Conservation (phyloP, 2,329 filamentous ascomycete genomes). For the Geosmithia putterillii region DNA sequence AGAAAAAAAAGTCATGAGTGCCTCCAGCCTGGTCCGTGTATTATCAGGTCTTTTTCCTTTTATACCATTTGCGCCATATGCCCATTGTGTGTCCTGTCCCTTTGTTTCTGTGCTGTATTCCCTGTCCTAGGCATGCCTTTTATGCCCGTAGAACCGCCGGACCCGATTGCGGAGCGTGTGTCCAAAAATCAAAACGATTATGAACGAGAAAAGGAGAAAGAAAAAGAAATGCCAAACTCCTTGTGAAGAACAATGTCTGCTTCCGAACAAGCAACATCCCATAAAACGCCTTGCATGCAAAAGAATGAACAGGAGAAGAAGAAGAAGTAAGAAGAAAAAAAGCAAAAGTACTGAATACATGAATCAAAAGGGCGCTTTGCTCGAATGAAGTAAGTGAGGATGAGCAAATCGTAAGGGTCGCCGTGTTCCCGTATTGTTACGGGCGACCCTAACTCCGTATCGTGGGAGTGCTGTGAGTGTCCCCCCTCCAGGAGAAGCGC, state of each 20-base stretch:
- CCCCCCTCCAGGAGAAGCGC: constrained; percentile 33
- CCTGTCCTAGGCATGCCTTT: neutral
- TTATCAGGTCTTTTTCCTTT: neutral
- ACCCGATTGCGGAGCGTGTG: neutral
- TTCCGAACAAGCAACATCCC: neutral
- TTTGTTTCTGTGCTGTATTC: neutral
- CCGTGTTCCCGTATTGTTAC: neutral
- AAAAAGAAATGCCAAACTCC: neutral
- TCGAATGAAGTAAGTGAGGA: neutral
- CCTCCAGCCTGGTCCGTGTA: neutral
- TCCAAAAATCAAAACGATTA: neutral
- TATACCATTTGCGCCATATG: neutral
- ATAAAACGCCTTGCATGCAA: constrained; percentile 1
- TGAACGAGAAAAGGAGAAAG: constrained; percentile 3
- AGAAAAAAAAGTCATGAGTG: neutral
- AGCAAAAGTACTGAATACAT: neutral
- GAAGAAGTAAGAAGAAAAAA: constrained; percentile 4
- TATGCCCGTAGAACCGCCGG: neutral
- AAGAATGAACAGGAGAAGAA: neutral
- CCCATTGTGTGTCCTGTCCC: neutral
- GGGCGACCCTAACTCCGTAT: constrained; percentile 23
- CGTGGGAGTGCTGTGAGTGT: constrained; percentile 36
- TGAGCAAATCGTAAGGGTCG: neutral
- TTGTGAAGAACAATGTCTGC: neutral
- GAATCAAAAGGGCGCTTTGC: neutral